Evolutionary conservation across 768 basidiomycete genomes (phyloP).

Genomic region (Psilocybe subaeruginosa): DNA sequence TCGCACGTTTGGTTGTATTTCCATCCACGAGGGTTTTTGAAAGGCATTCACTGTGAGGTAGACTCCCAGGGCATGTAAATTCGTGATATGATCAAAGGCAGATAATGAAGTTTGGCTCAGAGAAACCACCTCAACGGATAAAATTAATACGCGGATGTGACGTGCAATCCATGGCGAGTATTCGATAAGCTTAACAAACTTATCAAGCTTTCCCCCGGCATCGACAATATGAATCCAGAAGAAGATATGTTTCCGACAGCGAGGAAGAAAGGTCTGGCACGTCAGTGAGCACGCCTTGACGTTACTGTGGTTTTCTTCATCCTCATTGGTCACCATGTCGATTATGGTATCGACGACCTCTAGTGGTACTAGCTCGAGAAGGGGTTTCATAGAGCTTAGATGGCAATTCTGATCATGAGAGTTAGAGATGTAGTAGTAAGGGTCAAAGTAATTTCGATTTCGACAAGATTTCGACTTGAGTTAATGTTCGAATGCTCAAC

Average conservation of each 20-base stretch:
- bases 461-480: too few species aligned
- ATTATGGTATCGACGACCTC: background rate
- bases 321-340: background rate
- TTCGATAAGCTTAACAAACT: background rate
- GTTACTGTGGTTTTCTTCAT: background rate
- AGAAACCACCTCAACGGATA: background rate
- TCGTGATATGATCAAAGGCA: background rate
- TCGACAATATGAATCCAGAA: background rate
- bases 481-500: too few species aligned
- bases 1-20: background rate
- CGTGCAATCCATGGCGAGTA: background rate
- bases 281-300: background rate
- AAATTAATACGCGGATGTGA: background rate
- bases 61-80: background rate
- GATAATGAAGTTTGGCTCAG: background rate
- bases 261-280: background rate
- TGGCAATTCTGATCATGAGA: background rate
- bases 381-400: background rate
- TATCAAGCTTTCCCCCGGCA: background rate
- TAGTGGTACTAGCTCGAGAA: background rate
- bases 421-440: background rate
- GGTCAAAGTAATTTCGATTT: too few species aligned
- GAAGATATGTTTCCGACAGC: slow-evolving; percentile 1
- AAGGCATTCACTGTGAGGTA: background rate
- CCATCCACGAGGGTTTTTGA: background rate